Evolutionary conservation across 2,329 filamentous ascomycete genomes (phyloP), one percentile per base, ranked within the genome.

Genomic region (Neoscytalidium dimidiatum): DNA sequence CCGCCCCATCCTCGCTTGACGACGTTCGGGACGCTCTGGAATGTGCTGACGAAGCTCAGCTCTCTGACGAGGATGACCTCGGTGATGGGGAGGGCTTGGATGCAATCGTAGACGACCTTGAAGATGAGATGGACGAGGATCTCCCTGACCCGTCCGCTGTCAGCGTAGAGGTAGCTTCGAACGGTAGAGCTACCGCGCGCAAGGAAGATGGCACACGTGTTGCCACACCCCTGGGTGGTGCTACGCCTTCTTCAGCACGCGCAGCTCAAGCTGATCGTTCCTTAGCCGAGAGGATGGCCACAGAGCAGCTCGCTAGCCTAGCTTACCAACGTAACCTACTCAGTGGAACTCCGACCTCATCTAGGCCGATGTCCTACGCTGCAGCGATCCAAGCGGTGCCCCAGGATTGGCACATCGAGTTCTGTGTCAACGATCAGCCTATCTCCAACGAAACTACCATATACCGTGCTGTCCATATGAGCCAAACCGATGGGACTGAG

Each of bases 371-470:
- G 78, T 92, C 93, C 0, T 97, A 97, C 76, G 90, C 93, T 26
- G 91, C 92, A 61, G 92, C 92, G 3, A 86, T 96, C 61, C 91
- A 94, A 70, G 83, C 91, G 14, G 83, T 87, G 0, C 92, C 94
- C 1, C 91, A 96, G 73, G 94, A 98, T 73, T 99, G 95, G 95
- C 94, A 99, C 72, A 93, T 99, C 67, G 92, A 98, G 73, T 99
- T 99, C 78, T 94, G 88, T 69, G 86, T 98, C 57, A 90, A 96
- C 68, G 90, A 86, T 62, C 92, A 93, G 75, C 85, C 91, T 1
- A 90, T 99, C 66, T 84, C 91, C 0, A 95, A 94, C 70, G 94
- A 98, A 71, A 97, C 92, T 0, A 99, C 95, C 0, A 94, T 99
- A 64, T 99, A 98, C 73, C 90, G 94, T 53, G 95, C 95, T 33